Evolutionary conservation across 352 stramenopile species (phyloP).

Genomic region (Pythium diclinum): DNA sequence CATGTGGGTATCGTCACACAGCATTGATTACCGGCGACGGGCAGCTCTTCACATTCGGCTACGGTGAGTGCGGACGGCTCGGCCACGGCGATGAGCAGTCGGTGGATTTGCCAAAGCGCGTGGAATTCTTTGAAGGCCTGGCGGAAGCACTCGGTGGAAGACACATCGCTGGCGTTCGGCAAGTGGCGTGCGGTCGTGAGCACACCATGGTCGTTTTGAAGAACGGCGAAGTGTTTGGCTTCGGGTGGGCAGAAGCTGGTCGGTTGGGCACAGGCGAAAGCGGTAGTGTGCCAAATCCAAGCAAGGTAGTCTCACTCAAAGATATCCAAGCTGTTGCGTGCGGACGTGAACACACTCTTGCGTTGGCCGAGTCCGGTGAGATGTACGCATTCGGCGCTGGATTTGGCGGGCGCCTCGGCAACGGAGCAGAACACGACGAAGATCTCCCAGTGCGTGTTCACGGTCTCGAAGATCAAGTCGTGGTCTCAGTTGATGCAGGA

Average conservation of each 20-base stretch:
- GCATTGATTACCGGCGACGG: slow-evolving; percentile 60
- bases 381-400: slow-evolving; percentile 77
- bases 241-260: slow-evolving; percentile 83
- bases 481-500: slow-evolving; percentile 62
- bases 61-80: slow-evolving; percentile 74
- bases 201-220: slow-evolving; percentile 78
- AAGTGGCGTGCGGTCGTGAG: slow-evolving; percentile 76
- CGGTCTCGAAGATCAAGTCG: slow-evolving; percentile 33
- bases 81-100: slow-evolving; percentile 66
- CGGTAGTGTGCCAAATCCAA: slow-evolving; percentile 55
- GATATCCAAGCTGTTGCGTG: slow-evolving; percentile 59
- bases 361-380: slow-evolving; percentile 42
- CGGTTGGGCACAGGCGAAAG: slow-evolving; percentile 78
- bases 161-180: slow-evolving; percentile 35
- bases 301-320: slow-evolving; percentile 49
- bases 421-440: slow-evolving; percentile 56
- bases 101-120: slow-evolving; percentile 34
- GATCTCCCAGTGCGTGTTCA: slow-evolving; percentile 43
- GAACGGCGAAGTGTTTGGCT: slow-evolving; percentile 73
- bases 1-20: slow-evolving; percentile 76
- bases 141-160: slow-evolving; percentile 35
- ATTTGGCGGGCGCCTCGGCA: slow-evolving; percentile 74
- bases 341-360: slow-evolving; percentile 80
- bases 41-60: slow-evolving; percentile 76
- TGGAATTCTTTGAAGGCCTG: slow-evolving; percentile 58